Conservation (phyloP, 75 land plant genomes). For the Cryptomeria japonica region DNA sequence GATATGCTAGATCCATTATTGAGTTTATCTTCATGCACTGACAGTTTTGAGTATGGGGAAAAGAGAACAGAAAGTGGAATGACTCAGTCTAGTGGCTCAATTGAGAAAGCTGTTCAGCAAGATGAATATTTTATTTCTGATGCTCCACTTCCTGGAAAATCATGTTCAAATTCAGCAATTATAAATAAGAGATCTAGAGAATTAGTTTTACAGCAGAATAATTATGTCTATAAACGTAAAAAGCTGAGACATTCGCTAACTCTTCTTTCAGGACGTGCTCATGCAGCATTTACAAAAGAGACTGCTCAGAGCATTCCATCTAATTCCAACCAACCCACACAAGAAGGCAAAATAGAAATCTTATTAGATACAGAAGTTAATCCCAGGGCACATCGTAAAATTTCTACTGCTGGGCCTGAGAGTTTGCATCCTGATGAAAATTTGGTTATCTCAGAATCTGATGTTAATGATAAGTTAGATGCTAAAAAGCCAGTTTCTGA, state of each 20-base stretch:
- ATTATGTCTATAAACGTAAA: constrained; percentile 9
- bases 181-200: constrained; percentile 3
- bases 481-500: not conserved
- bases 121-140: not conserved
- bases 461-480: constrained; percentile 5
- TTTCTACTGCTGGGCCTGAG: not conserved
- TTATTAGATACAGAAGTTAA: not conserved
- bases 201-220: not conserved
- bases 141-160: not conserved
- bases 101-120: not conserved
- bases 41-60: constrained; percentile 3
- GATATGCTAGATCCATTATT: not conserved
- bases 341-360: not conserved
- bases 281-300: not conserved
- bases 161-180: not conserved
- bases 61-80: not conserved
- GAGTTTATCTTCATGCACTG: constrained; percentile 4
- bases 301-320: not conserved
- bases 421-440: not conserved
- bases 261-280: not conserved
- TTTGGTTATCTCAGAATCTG: not conserved
- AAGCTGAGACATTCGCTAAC: constrained; percentile 8
- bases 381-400: not conserved
- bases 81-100: not conserved
- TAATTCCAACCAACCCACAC: not conserved